Evolutionary conservation across 2,329 filamentous ascomycete species (phyloP), one percentile per base, ranked within the genome.

Genomic region (Neofusicoccum umdonicola): DNA sequence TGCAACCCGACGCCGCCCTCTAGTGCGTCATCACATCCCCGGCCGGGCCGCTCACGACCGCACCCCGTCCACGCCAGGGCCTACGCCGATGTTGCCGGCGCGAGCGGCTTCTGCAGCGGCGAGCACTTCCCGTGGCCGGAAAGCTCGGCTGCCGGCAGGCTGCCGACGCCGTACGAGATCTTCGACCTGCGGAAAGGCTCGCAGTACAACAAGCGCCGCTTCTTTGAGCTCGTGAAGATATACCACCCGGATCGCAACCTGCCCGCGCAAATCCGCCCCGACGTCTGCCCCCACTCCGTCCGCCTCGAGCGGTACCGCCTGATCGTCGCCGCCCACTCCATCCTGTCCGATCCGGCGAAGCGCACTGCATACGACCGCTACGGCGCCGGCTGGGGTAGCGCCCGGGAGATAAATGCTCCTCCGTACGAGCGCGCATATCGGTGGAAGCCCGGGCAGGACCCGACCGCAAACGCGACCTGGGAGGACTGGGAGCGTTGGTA

Each of bases 141-240:
- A 9, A 67, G 71, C 22, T 63, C 71, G 19, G 71, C 65, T 62
- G 80, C 79, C 15, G 78, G 78, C 51, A 68, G 75, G 15, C 73
- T 76, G 31, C 91, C 91, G 1, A 94, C 93, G 0, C 95, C 95
- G 0, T 98, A 99, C 80, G 91, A 98, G 72, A 91, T 99, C 73
- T 88, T 98, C 72, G 82, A 85, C 37, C 80, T 85, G 68, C 79
- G 81, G 62, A 85, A 80, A 69, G 81, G 81, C 65, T 87, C 87
- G 13, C 85, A 87, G 1, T 98, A 99, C 77, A 89, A 86, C 67
- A 98, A 99, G 78, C 80, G 84, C 48, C 87, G 87, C 66, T 99
- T 93, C 83, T 95, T 96, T 77, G 86, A 94, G 73, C 86, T 99
- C 61, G 95, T 96, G 65, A 99, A 98, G 81, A 83, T 96, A 52